phyloP scores from a whole-genome alignment of 2,329 filamentous ascomycete species.

The Xylariaceae sp. region DNA sequence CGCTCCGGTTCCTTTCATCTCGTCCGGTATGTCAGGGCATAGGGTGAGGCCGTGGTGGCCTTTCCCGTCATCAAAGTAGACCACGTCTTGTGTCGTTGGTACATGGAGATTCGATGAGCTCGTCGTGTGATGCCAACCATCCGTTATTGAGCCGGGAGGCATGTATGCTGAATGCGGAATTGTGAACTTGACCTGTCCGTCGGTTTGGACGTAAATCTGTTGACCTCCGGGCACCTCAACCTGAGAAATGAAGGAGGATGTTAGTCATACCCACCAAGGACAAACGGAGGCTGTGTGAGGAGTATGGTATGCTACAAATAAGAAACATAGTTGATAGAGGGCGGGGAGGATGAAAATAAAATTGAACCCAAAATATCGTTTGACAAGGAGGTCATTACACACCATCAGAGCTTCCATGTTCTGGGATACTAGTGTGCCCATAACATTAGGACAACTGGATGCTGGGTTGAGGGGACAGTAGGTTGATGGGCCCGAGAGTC shows the following conservation, averaged over 20 bases:
- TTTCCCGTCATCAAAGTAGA: constrained; percentile 42
- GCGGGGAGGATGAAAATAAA: too few relatives aligned
- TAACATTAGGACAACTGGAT: constrained; percentile 31
- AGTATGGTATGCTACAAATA: neutral
- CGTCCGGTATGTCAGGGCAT: constrained; percentile 35
- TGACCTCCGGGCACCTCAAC: constrained; percentile 69
- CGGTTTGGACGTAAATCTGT: constrained; percentile 60
- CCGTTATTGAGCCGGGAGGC: constrained; percentile 56
- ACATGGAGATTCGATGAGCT: constrained; percentile 36
- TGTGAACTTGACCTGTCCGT: constrained; percentile 63
- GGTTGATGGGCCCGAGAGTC: constrained; percentile 35
- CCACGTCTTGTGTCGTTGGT: constrained; percentile 25
- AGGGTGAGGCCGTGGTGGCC: constrained; percentile 37
- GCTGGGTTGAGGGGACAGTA: constrained; percentile 33
- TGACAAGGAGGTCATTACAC: constrained; percentile 11
- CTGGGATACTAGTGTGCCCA: constrained; percentile 37
- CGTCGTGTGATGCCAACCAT: constrained; percentile 53
- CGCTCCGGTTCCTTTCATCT: constrained; percentile 32
- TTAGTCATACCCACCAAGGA: neutral
- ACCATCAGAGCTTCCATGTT: constrained; percentile 37
- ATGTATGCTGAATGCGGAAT: constrained; percentile 59
- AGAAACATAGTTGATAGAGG: too few relatives aligned
- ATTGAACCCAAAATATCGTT: too few relatives aligned
- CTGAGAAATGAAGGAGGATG: constrained; percentile 27
- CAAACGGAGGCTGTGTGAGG: neutral